Conservation (phyloP, 495 filamentous ascomycete genomes). For the Aspergillus olivimuriae region DNA sequence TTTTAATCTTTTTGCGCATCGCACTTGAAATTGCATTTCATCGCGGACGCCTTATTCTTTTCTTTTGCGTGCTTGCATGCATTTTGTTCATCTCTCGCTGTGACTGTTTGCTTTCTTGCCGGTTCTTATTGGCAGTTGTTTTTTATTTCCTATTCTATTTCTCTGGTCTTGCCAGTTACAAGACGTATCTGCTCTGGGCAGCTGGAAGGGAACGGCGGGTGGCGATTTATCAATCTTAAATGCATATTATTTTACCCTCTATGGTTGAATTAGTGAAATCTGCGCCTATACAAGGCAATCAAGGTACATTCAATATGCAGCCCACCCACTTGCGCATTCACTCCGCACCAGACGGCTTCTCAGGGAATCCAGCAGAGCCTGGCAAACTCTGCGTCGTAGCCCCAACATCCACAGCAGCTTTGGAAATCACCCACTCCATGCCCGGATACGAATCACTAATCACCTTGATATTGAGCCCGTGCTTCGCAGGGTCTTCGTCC, state of each 20-base stretch:
- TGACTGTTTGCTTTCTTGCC: too few species aligned
- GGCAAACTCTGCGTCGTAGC: conserved; percentile 18
- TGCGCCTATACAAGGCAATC: too few species aligned
- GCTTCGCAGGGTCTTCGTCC: conserved; percentile 7
- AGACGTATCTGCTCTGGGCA: too few species aligned
- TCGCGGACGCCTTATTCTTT: conserved; percentile 1
- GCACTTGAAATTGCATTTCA: neutral
- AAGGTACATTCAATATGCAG: too few species aligned
- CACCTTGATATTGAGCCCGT: conserved; percentile 58
- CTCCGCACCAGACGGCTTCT: neutral
- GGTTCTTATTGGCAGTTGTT: too few species aligned
- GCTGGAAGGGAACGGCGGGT: too few species aligned
- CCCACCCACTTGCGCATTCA: neutral
- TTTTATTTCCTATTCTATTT: too few species aligned
- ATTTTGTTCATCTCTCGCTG: neutral
- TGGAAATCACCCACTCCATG: conserved; percentile 56
- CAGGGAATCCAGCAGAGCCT: conserved; percentile 4
- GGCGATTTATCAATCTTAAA: too few species aligned
- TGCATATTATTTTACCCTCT: too few species aligned
- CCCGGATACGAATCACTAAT: conserved; percentile 84
- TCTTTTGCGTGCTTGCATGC: too few species aligned
- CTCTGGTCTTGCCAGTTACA: too few species aligned
- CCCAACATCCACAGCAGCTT: conserved; percentile 22
- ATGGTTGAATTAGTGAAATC: too few species aligned
- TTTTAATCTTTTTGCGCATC: neutral